Conservation (phyloP, 305 asterid genomes). For the Fraxinus nigra region DNA sequence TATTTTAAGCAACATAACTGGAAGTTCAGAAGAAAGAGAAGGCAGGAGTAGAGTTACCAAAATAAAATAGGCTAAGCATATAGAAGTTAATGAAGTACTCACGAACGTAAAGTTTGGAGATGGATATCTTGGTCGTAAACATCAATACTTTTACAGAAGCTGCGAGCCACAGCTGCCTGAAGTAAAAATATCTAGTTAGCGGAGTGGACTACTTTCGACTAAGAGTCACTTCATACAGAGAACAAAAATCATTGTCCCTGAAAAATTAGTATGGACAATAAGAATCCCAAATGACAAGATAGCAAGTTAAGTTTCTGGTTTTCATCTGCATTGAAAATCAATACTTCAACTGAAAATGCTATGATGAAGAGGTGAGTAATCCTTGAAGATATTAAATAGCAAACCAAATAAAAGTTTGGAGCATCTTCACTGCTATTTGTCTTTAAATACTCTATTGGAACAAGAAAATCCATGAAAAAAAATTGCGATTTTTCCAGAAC, state of each 20-base stretch:
- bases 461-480: not conserved
- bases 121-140: conserved; percentile 91
- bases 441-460: not conserved
- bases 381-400: not conserved
- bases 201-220: conserved; percentile 10
- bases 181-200: conserved; percentile 19
- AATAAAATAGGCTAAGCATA: not conserved
- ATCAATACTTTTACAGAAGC: conserved; percentile 79
- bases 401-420: not conserved
- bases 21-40: not conserved
- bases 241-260: not conserved
- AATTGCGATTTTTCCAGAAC: not conserved
- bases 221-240: not conserved
- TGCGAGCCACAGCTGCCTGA: conserved; percentile 86
- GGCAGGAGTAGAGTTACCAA: not conserved
- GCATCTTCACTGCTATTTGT: not conserved
- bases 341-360: not conserved
- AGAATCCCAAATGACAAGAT: not conserved
- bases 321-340: not conserved
- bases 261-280: not conserved
- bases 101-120: conserved; percentile 75
- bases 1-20: not conserved
- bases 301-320: not conserved
- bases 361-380: not conserved
- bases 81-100: conserved; percentile 35